Percentiles rank a stretch among this genome's conserved stretches.
Conservation (phyloP, 257 asterid species). For the Solanum clarkiae region DNA sequence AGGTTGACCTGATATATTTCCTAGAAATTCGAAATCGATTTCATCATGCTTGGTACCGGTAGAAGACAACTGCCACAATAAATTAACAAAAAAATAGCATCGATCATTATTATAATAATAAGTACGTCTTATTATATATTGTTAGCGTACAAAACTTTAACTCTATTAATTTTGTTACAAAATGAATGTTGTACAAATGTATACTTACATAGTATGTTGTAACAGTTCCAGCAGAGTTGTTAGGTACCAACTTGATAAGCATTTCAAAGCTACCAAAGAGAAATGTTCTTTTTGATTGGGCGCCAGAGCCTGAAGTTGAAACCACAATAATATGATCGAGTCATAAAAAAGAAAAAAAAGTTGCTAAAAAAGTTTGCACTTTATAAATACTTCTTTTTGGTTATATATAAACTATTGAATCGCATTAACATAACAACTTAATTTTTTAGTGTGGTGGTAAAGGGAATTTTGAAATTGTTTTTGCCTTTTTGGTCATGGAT, state of each 20-base stretch:
- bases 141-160: background rate
- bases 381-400: background rate
- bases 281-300: conserved; percentile 39
- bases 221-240: conserved; percentile 76
- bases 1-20: conserved; percentile 64
- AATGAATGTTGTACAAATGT: no score
- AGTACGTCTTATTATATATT: background rate
- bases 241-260: conserved; percentile 51
- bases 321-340: background rate
- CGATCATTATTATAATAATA: background rate
- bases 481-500: background rate
- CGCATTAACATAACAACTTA: background rate
- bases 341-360: no score
- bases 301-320: conserved; percentile 41
- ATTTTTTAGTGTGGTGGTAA: background rate
- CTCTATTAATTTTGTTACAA: background rate
- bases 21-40: conserved; percentile 79
- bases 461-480: background rate
- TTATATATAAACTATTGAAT: background rate
- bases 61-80: conserved; percentile 37
- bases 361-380: background rate
- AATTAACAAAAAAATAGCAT: no score
- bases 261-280: conserved; percentile 67
- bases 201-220: conserved; percentile 53
- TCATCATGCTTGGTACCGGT: conserved; percentile 57